Evolutionary conservation across 2,329 filamentous ascomycete genomes (phyloP).

Genomic region (Ophiostoma sp.): DNA sequence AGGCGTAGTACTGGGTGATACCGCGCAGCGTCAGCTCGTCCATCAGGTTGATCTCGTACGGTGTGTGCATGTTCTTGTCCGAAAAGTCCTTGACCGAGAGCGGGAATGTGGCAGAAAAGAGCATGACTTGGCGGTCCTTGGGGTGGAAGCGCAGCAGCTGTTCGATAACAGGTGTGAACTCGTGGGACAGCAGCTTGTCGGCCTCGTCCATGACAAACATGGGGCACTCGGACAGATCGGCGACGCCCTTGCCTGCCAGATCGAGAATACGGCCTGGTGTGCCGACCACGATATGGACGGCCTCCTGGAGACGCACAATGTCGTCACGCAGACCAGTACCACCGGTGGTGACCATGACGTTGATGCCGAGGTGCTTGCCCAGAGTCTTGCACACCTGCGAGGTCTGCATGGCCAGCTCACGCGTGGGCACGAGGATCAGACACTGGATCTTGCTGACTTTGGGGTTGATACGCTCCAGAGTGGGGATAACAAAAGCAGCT

Average conservation of each 20-base stretch:
- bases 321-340: slow-evolving; percentile 93
- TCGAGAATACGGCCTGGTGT: slow-evolving; percentile 95
- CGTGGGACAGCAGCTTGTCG: slow-evolving; percentile 91
- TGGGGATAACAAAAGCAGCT: slow-evolving; percentile 93
- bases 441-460: slow-evolving; percentile 96
- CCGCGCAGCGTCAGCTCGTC: slow-evolving; percentile 95
- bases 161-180: slow-evolving; percentile 97
- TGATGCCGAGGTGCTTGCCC: slow-evolving; percentile 92
- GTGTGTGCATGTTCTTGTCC: slow-evolving; percentile 94
- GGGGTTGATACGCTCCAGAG: slow-evolving; percentile 91
- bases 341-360: slow-evolving; percentile 99
- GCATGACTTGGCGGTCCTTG: slow-evolving; percentile 97
- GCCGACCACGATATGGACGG: slow-evolving; percentile 95
- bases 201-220: slow-evolving; percentile 99
- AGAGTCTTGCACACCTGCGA: slow-evolving; percentile 99
- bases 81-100: slow-evolving; percentile 96
- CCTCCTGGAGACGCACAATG: slow-evolving; percentile 87
- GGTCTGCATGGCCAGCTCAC: slow-evolving; percentile 95
- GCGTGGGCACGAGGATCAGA: slow-evolving; percentile 89
- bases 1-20: slow-evolving; percentile 99
- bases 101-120: slow-evolving; percentile 97
- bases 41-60: slow-evolving; percentile 99
- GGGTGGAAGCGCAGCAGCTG: slow-evolving; percentile 92
- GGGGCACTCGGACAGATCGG: slow-evolving; percentile 89
- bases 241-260: slow-evolving; percentile 91